Conservation (phyloP, 2,329 filamentous ascomycete species). For the Fusarium veterinarium region DNA sequence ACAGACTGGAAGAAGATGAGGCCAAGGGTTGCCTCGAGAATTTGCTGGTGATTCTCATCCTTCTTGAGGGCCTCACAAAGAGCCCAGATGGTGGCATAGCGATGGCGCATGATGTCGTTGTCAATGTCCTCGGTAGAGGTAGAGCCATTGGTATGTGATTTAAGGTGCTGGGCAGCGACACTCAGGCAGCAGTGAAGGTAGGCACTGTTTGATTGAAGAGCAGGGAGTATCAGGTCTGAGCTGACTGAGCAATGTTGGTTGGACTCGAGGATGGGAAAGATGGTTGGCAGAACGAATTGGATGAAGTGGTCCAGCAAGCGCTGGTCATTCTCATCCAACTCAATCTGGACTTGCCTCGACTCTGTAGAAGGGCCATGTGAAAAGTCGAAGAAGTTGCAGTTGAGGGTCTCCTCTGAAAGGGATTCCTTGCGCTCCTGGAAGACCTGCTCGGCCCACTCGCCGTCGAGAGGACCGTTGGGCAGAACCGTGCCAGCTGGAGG, state of each 20-base stretch:
- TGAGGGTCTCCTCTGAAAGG: slow-evolving; percentile 72
- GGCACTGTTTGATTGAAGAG: slow-evolving; percentile 89
- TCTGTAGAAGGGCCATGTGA: slow-evolving; percentile 73
- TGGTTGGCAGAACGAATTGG: slow-evolving; percentile 83
- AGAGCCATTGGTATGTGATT: slow-evolving; percentile 72
- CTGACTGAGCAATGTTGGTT: slow-evolving; percentile 87
- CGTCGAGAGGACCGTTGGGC: slow-evolving; percentile 69
- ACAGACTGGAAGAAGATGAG: slow-evolving; percentile 98
- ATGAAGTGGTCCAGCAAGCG: slow-evolving; percentile 91
- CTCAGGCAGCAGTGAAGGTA: slow-evolving; percentile 97
- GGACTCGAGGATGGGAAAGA: slow-evolving; percentile 92
- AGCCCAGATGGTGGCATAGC: slow-evolving; percentile 86
- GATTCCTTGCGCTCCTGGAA: slow-evolving; percentile 67
- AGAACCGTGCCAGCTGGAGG: slow-evolving; percentile 76
- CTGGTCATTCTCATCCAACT: slow-evolving; percentile 89
- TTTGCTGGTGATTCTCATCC: slow-evolving; percentile 86
- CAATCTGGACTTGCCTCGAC: slow-evolving; percentile 77
- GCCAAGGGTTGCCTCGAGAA: slow-evolving; percentile 90
- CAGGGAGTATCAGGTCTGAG: slow-evolving; percentile 85
- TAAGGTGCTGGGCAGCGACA: slow-evolving; percentile 91
- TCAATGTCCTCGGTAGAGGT: slow-evolving; percentile 80
- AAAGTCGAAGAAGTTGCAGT: slow-evolving; percentile 87
- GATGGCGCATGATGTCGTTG: slow-evolving; percentile 90
- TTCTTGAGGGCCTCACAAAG: slow-evolving; percentile 84
- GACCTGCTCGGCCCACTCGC: slow-evolving; percentile 68